Conservation (phyloP, 768 basidiomycete species). For the Xerocomus spinulosus region DNA sequence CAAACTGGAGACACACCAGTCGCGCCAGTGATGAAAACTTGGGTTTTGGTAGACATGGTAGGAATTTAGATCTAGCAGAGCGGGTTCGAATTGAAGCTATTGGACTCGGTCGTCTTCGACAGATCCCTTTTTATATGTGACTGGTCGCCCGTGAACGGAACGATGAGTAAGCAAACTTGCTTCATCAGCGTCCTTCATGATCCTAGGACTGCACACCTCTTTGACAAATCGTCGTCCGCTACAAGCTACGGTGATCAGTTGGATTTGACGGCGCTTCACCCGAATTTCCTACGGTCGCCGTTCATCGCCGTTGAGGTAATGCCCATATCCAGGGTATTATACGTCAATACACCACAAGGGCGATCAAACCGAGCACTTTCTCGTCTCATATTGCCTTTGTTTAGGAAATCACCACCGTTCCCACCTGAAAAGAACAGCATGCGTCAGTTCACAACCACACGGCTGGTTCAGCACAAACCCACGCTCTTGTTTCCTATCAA, state of each 20-base stretch:
- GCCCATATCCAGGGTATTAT: neutral
- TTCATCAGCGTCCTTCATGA: slow-evolving; percentile 5
- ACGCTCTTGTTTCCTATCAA: neutral
- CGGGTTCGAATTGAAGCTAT: neutral
- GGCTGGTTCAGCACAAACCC: neutral
- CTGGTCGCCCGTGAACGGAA: neutral
- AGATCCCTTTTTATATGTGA: slow-evolving; percentile 5
- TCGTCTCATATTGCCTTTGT: neutral
- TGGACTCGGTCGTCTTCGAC: neutral
- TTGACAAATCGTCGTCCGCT: neutral
- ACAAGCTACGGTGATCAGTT: too few relatives aligned
- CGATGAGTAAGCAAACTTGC: slow-evolving; percentile 7
- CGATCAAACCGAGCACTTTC: neutral
- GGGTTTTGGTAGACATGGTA: slow-evolving; percentile 19
- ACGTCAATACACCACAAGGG: neutral
- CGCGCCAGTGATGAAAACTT: slow-evolving; percentile 18
- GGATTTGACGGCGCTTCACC: too few relatives aligned
- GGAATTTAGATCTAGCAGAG: neutral
- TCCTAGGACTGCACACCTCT: neutral
- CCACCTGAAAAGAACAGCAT: neutral
- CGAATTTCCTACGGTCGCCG: neutral
- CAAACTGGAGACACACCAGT: slow-evolving; percentile 10
- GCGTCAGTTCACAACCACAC: neutral
- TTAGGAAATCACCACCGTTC: neutral
- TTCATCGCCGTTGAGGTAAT: neutral